phyloP scores from a whole-genome alignment of 371 early-diverging fungal genomes.

The Mucor plumbeus region DNA sequence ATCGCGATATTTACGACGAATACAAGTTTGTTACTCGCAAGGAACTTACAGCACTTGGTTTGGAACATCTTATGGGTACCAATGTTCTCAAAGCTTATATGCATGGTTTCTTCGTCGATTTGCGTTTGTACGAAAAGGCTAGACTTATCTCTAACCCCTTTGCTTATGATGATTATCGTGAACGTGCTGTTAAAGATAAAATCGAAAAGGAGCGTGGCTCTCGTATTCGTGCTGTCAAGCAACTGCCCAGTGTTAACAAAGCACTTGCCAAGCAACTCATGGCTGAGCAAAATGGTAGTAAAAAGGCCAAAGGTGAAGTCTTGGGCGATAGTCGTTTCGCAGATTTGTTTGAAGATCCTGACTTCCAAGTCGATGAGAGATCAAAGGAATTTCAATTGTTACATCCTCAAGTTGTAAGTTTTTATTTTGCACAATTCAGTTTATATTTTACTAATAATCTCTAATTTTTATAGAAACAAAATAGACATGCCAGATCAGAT shows the following conservation, averaged over 20 bases:
- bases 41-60: conserved; percentile 85
- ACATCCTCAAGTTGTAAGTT: conserved; percentile 68
- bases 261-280: conserved; percentile 80
- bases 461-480: conserved; percentile 31
- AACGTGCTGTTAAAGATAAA: conserved; percentile 77
- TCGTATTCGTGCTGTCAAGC: conserved; percentile 87
- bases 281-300: conserved; percentile 52
- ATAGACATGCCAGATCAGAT: conserved; percentile 24
- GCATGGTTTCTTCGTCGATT: conserved; percentile 98
- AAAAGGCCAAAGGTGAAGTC: conserved; percentile 51
- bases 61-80: conserved; percentile 94
- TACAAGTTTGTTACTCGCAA: conserved; percentile 96
- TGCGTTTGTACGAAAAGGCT: conserved; percentile 95
- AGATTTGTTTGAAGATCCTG: conserved; percentile 89
- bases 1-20: conserved; percentile 90
- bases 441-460: no score
- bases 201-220: conserved; percentile 87
- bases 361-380: conserved; percentile 92
- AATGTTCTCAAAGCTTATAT: conserved; percentile 95
- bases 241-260: conserved; percentile 91
- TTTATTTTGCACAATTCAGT: neutral
- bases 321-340: conserved; percentile 87
- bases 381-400: conserved; percentile 85
- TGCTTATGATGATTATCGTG: conserved; percentile 92
- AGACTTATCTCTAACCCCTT: conserved; percentile 96